Percentiles rank a stretch among this genome's conserved stretches.
Evolutionary conservation across 768 basidiomycete species (phyloP).

Genomic region (Dacryopinax spathularia): DNA sequence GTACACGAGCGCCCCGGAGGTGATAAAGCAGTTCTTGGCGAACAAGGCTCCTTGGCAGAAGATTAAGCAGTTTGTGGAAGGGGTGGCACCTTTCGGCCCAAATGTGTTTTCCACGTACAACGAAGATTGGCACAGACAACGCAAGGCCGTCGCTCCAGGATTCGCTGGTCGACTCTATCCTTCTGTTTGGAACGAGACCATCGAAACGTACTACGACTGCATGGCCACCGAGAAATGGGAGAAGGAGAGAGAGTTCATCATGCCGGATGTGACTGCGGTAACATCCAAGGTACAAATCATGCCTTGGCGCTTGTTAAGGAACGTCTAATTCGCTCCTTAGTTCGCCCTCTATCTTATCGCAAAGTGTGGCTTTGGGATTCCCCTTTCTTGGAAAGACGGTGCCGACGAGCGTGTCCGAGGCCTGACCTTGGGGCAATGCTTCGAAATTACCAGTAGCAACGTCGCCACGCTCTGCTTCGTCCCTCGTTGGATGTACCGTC

Average conservation of each 20-base stretch:
- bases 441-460: background rate
- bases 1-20: background rate
- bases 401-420: background rate
- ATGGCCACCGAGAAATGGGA: background rate
- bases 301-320: too few relatives aligned
- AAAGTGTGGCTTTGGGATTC: background rate
- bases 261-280: background rate
- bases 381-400: background rate
- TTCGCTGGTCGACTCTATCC: background rate
- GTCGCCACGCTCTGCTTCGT: background rate
- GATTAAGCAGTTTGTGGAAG: background rate
- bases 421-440: background rate
- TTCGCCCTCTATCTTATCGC: background rate
- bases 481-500: background rate
- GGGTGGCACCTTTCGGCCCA: background rate
- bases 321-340: too few relatives aligned
- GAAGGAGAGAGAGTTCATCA: background rate
- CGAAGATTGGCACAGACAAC: background rate
- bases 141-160: background rate
- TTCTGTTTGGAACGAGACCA: background rate
- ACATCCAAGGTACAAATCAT: too few relatives aligned
- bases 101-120: background rate
- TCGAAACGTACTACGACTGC: background rate
- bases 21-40: background rate
- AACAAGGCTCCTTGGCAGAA: background rate